A percentile compares a stretch with the other conserved stretches of the same genome.
These are phyloP conservation scores for Toxicodendron radicans DNA, from an alignment of 345 rosid genomes.

Conservation along the genomic window DNA sequence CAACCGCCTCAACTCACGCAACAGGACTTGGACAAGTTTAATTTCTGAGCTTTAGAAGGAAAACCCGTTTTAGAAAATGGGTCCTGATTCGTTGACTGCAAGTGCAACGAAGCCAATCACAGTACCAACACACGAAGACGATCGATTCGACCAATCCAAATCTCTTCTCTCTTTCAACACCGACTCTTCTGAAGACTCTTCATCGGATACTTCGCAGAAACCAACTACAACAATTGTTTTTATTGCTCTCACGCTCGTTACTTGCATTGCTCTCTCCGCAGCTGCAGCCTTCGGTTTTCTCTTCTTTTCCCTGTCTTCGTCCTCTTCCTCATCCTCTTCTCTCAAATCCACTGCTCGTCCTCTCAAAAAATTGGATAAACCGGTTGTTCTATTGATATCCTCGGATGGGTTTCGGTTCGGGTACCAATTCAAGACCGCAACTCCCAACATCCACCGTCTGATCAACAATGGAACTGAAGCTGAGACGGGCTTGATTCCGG, in stretches of 20 bases:
- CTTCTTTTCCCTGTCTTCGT: conserved; percentile 43
- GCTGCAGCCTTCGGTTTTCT: conserved; percentile 71
- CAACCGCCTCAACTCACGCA: background rate
- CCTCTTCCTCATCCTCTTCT: conserved; percentile 14
- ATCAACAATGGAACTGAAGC: conserved; percentile 86
- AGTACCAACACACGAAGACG: conserved; percentile 41
- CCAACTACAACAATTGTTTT: conserved; percentile 44
- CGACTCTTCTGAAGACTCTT: conserved; percentile 28
- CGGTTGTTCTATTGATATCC: conserved; percentile 76
- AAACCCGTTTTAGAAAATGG: conserved; percentile 31
- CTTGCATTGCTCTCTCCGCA: conserved; percentile 72
- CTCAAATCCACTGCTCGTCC: conserved; percentile 43
- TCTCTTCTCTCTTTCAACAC: conserved; percentile 61
- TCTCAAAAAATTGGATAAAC: conserved; percentile 58
- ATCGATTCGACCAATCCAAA: conserved; percentile 44
- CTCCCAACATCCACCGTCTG: conserved; percentile 74
- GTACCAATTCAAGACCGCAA: conserved; percentile 75
- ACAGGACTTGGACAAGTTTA: too few relatives aligned
- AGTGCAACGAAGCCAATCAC: conserved; percentile 40
- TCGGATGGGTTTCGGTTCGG: conserved; percentile 96
- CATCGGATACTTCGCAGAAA: conserved; percentile 21
- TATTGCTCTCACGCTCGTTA: conserved; percentile 48
- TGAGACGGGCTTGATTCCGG: conserved; percentile 80
- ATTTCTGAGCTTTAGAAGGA: background rate
- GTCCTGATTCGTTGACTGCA: conserved; percentile 34